Evolutionary conservation across 2,329 filamentous ascomycete species (phyloP).

Genomic region (Calonectria montana): DNA sequence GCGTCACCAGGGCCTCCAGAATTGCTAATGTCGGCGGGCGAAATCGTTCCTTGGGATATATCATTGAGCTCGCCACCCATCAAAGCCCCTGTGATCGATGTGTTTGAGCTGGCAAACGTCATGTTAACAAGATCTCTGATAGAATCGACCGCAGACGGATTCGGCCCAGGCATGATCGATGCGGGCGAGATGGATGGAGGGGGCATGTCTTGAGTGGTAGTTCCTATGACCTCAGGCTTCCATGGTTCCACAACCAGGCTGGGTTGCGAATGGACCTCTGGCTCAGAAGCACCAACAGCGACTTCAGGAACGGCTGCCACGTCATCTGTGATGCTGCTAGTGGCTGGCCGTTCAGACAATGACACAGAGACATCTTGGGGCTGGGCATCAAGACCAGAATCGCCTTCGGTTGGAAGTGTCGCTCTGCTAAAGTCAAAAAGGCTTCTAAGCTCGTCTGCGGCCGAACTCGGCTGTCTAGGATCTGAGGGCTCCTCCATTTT

Average conservation of each 20-base stretch:
- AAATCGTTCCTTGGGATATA: constrained; percentile 47
- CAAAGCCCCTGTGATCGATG: constrained; percentile 32
- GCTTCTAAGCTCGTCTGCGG: constrained; percentile 37
- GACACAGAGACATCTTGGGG: constrained; percentile 1
- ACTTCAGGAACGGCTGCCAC: constrained; percentile 17
- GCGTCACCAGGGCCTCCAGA: constrained; percentile 39
- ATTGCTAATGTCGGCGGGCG: constrained; percentile 52
- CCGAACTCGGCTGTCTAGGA: constrained; percentile 27
- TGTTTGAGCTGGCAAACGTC: constrained; percentile 31
- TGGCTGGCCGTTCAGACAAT: constrained; percentile 1
- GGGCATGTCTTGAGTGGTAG: constrained; percentile 29
- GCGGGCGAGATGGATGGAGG: constrained; percentile 42
- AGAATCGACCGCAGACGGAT: constrained; percentile 33
- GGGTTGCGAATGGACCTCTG: constrained; percentile 31
- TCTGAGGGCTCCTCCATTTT: constrained; percentile 34
- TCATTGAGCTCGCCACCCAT: constrained; percentile 33
- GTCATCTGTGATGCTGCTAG: not conserved
- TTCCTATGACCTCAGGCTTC: constrained; percentile 39
- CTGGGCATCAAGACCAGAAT: constrained; percentile 17
- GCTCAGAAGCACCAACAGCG: constrained; percentile 29
- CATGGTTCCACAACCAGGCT: constrained; percentile 36
- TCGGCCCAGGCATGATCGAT: constrained; percentile 39
- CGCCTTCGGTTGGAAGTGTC: constrained; percentile 27
- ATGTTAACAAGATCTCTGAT: constrained; percentile 35
- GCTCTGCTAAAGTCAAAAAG: constrained; percentile 38